Evolutionary conservation across 164 flowering plant species (phyloP).

Genomic region (Dillenia turbinata): DNA sequence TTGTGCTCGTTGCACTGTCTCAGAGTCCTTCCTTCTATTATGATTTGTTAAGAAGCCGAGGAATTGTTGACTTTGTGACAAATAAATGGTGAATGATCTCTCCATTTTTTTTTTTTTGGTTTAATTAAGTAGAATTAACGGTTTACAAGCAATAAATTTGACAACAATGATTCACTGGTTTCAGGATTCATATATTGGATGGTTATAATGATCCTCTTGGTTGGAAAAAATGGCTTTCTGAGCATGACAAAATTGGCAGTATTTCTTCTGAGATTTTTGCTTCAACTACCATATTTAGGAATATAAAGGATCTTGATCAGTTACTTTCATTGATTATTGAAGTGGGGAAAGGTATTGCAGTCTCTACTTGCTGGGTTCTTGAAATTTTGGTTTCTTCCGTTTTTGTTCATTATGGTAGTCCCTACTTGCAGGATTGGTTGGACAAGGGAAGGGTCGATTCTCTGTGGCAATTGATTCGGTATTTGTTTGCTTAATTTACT

Average conservation of each 20-base stretch:
- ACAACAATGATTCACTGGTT: neutral
- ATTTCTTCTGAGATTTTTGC: constrained; percentile 18
- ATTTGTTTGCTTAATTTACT: constrained; percentile 9
- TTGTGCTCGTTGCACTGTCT: constrained; percentile 62
- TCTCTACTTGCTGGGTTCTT: neutral
- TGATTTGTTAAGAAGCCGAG: constrained; percentile 49
- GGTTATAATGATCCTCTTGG: constrained; percentile 93
- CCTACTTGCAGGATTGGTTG: constrained; percentile 53
- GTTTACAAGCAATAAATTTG: neutral
- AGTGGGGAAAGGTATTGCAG: constrained; percentile 61
- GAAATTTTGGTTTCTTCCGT: neutral
- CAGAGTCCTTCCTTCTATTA: constrained; percentile 62
- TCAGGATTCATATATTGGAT: constrained; percentile 76
- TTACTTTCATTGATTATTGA: constrained; percentile 45
- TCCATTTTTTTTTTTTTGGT: neutral
- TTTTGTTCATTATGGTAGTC: constrained; percentile 4
- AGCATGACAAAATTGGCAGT: constrained; percentile 11
- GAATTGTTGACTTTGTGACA: constrained; percentile 30
- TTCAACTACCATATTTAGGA: constrained; percentile 27
- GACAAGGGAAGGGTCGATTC: constrained; percentile 55
- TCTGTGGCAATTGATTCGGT: constrained; percentile 91
- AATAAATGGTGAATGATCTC: constrained; percentile 40
- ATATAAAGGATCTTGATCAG: constrained; percentile 59
- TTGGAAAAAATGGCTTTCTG: constrained; percentile 56
- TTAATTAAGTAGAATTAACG: neutral